A percentile compares a stretch with the other conserved stretches of the same genome.
phyloP scores from a whole-genome alignment of 768 basidiomycete genomes.

The Termitomyces sp. region DNA sequence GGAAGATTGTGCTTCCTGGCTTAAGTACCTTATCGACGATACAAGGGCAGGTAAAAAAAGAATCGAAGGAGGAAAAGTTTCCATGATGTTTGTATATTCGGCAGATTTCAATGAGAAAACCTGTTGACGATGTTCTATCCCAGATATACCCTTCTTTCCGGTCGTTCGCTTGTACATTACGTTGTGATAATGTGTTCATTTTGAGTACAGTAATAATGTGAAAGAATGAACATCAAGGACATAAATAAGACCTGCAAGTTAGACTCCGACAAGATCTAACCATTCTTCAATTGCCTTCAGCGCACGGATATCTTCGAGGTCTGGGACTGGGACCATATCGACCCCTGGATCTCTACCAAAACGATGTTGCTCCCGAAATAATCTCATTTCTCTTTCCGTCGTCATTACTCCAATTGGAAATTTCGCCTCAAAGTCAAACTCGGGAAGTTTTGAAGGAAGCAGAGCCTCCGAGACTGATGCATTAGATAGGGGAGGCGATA shows the following conservation, averaged over 20 bases:
- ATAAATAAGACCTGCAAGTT: constrained; percentile 4
- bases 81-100: constrained; percentile 10
- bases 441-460: constrained; percentile 32
- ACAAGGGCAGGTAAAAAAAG: constrained; percentile 30
- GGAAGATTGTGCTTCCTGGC: constrained; percentile 67
- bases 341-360: constrained; percentile 35
- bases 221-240: not conserved
- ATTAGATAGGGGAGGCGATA: constrained; percentile 47
- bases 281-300: constrained; percentile 41
- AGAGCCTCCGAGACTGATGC: constrained; percentile 19
- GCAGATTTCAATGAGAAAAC: not conserved
- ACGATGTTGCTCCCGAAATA: constrained; percentile 31
- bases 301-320: constrained; percentile 30
- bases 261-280: constrained; percentile 53
- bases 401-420: constrained; percentile 57
- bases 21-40: constrained; percentile 34
- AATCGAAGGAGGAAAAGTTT: constrained; percentile 20
- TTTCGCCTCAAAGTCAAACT: constrained; percentile 56
- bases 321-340: constrained; percentile 28
- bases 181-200: not conserved
- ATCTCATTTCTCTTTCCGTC: constrained; percentile 24
- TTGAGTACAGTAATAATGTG: not conserved
- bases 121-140: not conserved
- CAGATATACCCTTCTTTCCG: not conserved
- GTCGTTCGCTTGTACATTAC: constrained; percentile 3